Conservation (phyloP, 371 early-diverging fungal genomes). For the Mortierella sp. region DNA sequence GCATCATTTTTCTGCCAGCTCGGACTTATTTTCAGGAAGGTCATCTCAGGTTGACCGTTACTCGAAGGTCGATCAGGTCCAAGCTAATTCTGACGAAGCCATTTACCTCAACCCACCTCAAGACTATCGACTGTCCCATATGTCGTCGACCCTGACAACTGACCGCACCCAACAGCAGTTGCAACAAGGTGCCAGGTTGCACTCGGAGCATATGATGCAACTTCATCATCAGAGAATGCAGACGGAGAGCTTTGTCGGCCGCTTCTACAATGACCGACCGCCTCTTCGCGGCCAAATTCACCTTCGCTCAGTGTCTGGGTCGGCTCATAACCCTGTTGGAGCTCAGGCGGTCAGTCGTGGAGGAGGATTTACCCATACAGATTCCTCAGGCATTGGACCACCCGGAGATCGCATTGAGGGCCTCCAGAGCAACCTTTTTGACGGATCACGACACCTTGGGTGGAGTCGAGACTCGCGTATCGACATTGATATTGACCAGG, state of each 20-base stretch:
- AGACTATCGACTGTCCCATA: neutral
- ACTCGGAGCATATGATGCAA: conserved; percentile 17
- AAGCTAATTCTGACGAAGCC: neutral
- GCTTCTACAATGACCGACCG: neutral
- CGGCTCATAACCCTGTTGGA: neutral
- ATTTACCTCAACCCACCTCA: neutral
- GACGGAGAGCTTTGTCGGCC: neutral
- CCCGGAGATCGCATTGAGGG: neutral
- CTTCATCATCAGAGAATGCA: conserved; percentile 15
- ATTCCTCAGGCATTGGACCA: conserved; percentile 8
- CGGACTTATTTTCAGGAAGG: neutral
- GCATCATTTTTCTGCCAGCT: neutral
- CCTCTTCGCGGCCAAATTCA: neutral
- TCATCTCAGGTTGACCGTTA: neutral
- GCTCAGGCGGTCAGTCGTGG: neutral
- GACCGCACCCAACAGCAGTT: conserved; percentile 6
- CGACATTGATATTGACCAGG: neutral
- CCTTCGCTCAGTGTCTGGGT: neutral
- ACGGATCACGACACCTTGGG: neutral
- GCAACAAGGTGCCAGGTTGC: conserved; percentile 13
- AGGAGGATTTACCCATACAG: neutral
- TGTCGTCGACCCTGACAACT: neutral
- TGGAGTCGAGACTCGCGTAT: neutral
- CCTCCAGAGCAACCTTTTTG: neutral
- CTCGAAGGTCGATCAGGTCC: neutral